A percentile compares a stretch with the other conserved stretches of the same genome.
phyloP scores from a whole-genome alignment of 2,329 filamentous ascomycete species.

The Calcarisporium arbuscula region DNA sequence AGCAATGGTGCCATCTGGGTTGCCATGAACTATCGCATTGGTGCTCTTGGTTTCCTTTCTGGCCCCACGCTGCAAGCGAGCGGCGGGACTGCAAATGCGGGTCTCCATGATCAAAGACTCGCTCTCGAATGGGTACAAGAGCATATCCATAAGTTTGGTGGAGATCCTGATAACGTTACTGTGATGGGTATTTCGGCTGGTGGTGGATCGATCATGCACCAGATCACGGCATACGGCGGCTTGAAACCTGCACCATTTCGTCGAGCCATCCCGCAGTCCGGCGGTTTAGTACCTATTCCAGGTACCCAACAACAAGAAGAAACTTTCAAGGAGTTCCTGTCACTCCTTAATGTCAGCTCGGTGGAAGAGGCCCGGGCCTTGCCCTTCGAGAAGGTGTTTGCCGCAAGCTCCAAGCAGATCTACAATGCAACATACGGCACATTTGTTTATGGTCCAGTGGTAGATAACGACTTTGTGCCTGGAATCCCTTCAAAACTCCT shows the following conservation, averaged over 20 bases:
- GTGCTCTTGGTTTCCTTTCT: slow-evolving; percentile 7
- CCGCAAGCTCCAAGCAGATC: slow-evolving; percentile 7
- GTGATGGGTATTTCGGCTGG: slow-evolving; percentile 43
- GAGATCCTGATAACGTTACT: slow-evolving; percentile 46
- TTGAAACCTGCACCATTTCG: slow-evolving; percentile 7
- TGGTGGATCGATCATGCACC: slow-evolving; percentile 10
- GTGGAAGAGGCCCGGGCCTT: slow-evolving; percentile 6
- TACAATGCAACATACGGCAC: slow-evolving; percentile 1
- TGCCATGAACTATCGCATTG: slow-evolving; percentile 6
- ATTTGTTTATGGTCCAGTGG: slow-evolving; percentile 6
- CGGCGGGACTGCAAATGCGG: slow-evolving; percentile 3
- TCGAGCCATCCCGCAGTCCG: slow-evolving; percentile 9
- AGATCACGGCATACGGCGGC: slow-evolving; percentile 11
- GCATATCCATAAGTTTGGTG: slow-evolving; percentile 12
- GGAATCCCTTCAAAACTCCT: slow-evolving; percentile 8
- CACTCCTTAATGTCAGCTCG: slow-evolving; percentile 4
- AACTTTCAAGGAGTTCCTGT: slow-evolving; percentile 3
- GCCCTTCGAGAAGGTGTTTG: background rate
- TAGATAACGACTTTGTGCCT: slow-evolving; percentile 9
- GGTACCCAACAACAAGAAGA: slow-evolving; percentile 5
- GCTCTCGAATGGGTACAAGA: slow-evolving; percentile 12
- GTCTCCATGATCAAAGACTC: slow-evolving; percentile 36
- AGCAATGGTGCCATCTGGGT: slow-evolving; percentile 5
- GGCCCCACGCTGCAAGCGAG: slow-evolving; percentile 6
- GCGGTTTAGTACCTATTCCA: slow-evolving; percentile 4